Conservation (phyloP, 306 rosid species). For the Pyrus communis region DNA sequence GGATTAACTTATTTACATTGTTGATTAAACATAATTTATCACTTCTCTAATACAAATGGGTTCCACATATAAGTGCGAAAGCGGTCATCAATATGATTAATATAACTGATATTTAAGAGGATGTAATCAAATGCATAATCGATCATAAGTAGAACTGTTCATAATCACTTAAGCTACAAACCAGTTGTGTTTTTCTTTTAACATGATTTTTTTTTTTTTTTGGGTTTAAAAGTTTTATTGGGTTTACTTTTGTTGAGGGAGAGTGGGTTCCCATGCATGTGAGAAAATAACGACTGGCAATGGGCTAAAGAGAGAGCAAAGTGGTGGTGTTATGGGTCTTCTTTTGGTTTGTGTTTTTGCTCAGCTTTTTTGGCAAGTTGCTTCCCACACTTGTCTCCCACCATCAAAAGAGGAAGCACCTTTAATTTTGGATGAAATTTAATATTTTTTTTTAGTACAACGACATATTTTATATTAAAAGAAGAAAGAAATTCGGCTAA, state of each 20-base stretch:
- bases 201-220: not conserved
- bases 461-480: no score
- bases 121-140: no score
- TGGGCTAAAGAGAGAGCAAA: not conserved
- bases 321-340: not conserved
- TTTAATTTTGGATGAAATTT: not conserved
- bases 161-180: no score
- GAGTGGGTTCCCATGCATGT: not conserved
- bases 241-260: not conserved
- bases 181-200: not conserved
- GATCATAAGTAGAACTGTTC: no score
- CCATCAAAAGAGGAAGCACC: constrained; percentile 2
- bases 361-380: not conserved
- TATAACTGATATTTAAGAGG: no score
- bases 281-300: not conserved
- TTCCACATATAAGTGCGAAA: no score
- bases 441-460: no score
- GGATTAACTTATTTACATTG: no score
- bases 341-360: not conserved
- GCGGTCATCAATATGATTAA: no score
- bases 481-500: accelerated
- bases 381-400: constrained; percentile 10
- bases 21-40: no score
- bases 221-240: not conserved
- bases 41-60: no score